Conservation (phyloP, 108 stramenopile genomes). For the Nitzschia sp. region DNA sequence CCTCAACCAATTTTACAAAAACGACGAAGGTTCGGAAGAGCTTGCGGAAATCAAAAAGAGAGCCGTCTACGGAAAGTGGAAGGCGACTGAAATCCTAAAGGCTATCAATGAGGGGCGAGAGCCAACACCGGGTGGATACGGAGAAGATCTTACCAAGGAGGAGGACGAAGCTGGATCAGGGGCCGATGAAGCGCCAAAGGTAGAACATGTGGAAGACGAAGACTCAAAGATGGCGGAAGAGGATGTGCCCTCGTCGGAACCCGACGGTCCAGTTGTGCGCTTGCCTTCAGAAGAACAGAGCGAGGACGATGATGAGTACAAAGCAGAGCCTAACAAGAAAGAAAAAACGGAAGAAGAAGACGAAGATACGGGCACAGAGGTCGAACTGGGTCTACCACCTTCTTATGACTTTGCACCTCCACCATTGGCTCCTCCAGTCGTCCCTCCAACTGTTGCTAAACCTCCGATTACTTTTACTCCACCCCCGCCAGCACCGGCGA, state of each 20-base stretch:
- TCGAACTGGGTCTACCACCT: conserved; percentile 47
- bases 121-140: conserved; percentile 80
- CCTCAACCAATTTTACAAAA: conserved; percentile 79
- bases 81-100: conserved; percentile 92
- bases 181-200: not conserved
- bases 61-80: conserved; percentile 88
- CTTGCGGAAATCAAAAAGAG: conserved; percentile 58
- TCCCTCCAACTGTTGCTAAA: conserved; percentile 25
- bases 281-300: not conserved
- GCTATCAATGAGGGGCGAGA: conserved; percentile 88
- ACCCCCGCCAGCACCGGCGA: conserved; percentile 17
- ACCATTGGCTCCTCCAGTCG: conserved; percentile 22
- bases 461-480: conserved; percentile 35
- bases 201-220: conserved; percentile 21
- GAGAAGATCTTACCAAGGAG: conserved; percentile 35
- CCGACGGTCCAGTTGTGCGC: conserved; percentile 3
- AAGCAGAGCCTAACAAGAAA: conserved; percentile 11
- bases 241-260: conserved; percentile 9
- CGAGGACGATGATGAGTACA: conserved; percentile 30
- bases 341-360: conserved; percentile 25
- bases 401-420: conserved; percentile 27
- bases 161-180: conserved; percentile 20
- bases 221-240: conserved; percentile 16
- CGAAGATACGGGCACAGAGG: conserved; percentile 41
- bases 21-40: conserved; percentile 46